Percentiles rank a stretch among this genome's conserved stretches.
phyloP scores from a whole-genome alignment of 2,329 filamentous ascomycete species.

The Juglanconis juglandina region DNA sequence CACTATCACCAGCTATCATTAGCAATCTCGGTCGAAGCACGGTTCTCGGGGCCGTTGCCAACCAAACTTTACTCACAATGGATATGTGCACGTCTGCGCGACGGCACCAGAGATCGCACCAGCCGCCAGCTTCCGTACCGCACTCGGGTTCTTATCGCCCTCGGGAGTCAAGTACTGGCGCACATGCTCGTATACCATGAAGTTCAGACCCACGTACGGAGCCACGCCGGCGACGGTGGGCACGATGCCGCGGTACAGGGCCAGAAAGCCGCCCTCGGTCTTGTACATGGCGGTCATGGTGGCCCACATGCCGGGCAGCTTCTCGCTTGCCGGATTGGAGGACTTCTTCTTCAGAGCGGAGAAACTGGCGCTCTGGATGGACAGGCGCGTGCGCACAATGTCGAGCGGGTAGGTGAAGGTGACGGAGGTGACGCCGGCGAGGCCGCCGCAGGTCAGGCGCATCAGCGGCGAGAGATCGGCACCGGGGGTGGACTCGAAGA shows the following conservation, averaged over 20 bases:
- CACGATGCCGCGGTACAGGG: conserved; percentile 90
- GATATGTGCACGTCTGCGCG: conserved; percentile 96
- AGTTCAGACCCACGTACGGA: conserved; percentile 95
- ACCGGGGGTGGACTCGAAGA: conserved; percentile 74
- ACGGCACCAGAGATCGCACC: conserved; percentile 94
- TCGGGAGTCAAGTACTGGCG: conserved; percentile 81
- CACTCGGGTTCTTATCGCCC: conserved; percentile 77
- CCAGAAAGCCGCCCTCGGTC: conserved; percentile 78
- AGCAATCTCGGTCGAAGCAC: conserved; percentile 20
- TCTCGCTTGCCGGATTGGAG: conserved; percentile 48
- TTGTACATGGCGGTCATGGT: conserved; percentile 83
- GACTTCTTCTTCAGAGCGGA: conserved; percentile 60
- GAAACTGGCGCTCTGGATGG: conserved; percentile 97
- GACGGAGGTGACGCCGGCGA: conserved; percentile 93
- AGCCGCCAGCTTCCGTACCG: conserved; percentile 77
- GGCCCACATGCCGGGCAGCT: conserved; percentile 85
- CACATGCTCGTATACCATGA: conserved; percentile 95
- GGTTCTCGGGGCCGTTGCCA: too few relatives aligned
- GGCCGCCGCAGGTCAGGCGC: conserved; percentile 82
- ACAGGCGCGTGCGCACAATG: conserved; percentile 91
- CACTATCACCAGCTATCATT: conserved; percentile 46
- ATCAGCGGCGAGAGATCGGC: conserved; percentile 69
- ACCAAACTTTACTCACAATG: conserved; percentile 66
- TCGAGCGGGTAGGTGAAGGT: conserved; percentile 94
- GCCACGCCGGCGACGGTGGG: conserved; percentile 94